Conservation (phyloP, 805 yeast species). For the Kuraishia ogatae region DNA sequence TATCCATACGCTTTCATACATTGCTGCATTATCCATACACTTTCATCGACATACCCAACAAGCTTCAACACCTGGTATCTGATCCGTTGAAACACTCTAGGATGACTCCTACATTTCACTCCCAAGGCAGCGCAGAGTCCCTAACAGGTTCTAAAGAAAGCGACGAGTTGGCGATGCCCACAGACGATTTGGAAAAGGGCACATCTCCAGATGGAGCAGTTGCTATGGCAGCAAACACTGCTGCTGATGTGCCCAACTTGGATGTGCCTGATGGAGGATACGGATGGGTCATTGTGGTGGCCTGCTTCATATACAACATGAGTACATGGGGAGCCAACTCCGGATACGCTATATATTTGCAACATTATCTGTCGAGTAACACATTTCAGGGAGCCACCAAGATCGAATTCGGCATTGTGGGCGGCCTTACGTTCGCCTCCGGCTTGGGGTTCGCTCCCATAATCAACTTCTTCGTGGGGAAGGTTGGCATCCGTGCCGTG, state of each 20-base stretch:
- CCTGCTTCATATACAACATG: slow-evolving; percentile 41
- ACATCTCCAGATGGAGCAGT: too few species aligned
- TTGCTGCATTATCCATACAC: too few species aligned
- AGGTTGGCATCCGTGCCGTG: slow-evolving; percentile 29
- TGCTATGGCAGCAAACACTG: too few species aligned
- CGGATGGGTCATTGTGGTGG: slow-evolving; percentile 56
- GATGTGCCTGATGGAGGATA: slow-evolving; percentile 55
- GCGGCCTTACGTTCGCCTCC: slow-evolving; percentile 56
- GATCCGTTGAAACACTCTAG: too few species aligned
- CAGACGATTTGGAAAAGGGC: too few species aligned
- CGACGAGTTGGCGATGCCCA: too few species aligned
- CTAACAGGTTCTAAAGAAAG: too few species aligned
- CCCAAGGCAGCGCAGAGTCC: too few species aligned
- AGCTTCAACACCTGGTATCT: too few species aligned
- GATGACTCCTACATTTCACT: too few species aligned
- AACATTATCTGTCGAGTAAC: slow-evolving; percentile 42
- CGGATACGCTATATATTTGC: slow-evolving; percentile 56
- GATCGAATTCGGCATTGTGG: slow-evolving; percentile 56
- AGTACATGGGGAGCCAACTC: slow-evolving; percentile 70
- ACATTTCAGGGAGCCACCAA: slow-evolving; percentile 46
- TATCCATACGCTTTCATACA: too few species aligned
- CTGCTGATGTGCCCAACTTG: slow-evolving; percentile 1
- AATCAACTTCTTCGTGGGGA: slow-evolving; percentile 36
- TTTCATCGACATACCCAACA: too few species aligned
- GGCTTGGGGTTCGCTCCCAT: slow-evolving; percentile 43